Evolutionary conservation across 2,329 filamentous ascomycete species (phyloP).

Genomic region (Aspergillus sergii): DNA sequence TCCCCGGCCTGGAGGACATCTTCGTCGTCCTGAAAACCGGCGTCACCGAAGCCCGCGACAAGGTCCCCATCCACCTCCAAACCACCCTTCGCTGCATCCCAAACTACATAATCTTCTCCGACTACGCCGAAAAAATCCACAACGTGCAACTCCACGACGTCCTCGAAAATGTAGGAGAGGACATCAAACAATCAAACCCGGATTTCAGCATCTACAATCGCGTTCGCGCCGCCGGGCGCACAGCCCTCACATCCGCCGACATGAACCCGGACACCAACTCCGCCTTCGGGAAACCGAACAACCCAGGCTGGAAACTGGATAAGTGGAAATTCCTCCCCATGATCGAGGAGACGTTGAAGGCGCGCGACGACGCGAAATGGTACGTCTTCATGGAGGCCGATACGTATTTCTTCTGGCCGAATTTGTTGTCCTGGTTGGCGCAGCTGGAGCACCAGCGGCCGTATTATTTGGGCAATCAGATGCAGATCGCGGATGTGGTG

Average conservation of each 20-base stretch:
- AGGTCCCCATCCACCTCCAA: slow-evolving; percentile 57
- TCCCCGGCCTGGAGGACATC: slow-evolving; percentile 51
- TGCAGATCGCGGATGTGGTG: slow-evolving; percentile 49
- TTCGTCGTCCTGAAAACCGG: slow-evolving; percentile 63
- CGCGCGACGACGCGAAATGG: slow-evolving; percentile 54
- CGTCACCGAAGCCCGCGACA: slow-evolving; percentile 58
- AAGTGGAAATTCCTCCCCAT: slow-evolving; percentile 61
- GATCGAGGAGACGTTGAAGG: slow-evolving; percentile 49
- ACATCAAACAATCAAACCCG: slow-evolving; percentile 38
- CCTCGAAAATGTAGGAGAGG: slow-evolving; percentile 47
- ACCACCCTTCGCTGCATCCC: slow-evolving; percentile 59
- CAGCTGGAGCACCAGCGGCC: slow-evolving; percentile 49
- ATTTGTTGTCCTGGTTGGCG: slow-evolving; percentile 54
- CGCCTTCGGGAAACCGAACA: slow-evolving; percentile 42
- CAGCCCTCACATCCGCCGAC: slow-evolving; percentile 38
- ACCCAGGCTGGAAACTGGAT: slow-evolving; percentile 54
- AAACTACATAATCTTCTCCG: slow-evolving; percentile 61
- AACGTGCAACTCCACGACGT: slow-evolving; percentile 55
- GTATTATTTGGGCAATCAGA: slow-evolving; percentile 57
- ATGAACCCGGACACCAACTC: slow-evolving; percentile 34
- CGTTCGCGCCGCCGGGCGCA: slow-evolving; percentile 44
- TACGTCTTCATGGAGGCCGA: slow-evolving; percentile 62
- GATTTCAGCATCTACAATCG: slow-evolving; percentile 55
- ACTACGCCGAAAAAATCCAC: slow-evolving; percentile 56
- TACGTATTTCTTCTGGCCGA: slow-evolving; percentile 57